phyloP scores from a whole-genome alignment of 129 eudicot genomes.

The Pulicaria dysenterica region DNA sequence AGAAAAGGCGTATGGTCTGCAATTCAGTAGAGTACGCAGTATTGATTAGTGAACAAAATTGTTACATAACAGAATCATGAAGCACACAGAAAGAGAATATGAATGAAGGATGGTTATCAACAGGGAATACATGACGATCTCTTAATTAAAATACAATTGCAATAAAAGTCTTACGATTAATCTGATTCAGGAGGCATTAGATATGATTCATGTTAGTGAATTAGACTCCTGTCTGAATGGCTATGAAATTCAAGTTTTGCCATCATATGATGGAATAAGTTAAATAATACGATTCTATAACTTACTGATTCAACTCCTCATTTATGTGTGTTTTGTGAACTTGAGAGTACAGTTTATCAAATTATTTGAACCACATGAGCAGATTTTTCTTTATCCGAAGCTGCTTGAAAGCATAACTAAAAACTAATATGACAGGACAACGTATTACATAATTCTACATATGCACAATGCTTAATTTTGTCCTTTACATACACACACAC shows the following conservation, averaged over 20 bases:
- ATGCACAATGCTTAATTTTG: neutral
- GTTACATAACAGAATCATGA: slow-evolving; percentile 1
- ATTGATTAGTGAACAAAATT: slow-evolving; percentile 14
- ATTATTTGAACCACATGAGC: neutral
- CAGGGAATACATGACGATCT: neutral
- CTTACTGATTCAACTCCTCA: too few species aligned
- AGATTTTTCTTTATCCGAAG: neutral
- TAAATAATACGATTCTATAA: too few species aligned
- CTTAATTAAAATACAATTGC: neutral
- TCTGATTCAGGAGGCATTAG: neutral
- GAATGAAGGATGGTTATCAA: slow-evolving; percentile 3
- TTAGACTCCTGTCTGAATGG: neutral
- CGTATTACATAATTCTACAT: neutral
- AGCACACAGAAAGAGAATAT: slow-evolving; percentile 8
- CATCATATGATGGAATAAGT: neutral
- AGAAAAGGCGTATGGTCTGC: slow-evolving; percentile 86
- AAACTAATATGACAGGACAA: neutral
- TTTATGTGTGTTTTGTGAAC: too few species aligned
- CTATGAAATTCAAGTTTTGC: neutral
- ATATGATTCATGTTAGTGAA: neutral
- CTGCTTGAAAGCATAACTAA: neutral
- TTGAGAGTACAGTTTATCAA: too few species aligned
- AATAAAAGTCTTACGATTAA: neutral
- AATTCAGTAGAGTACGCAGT: slow-evolving; percentile 29
- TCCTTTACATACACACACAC: neutral